A percentile compares a stretch with the other conserved stretches of the same genome.
Evolutionary conservation across 345 rosid genomes (phyloP).

Genomic region (Raphanus sativus): DNA sequence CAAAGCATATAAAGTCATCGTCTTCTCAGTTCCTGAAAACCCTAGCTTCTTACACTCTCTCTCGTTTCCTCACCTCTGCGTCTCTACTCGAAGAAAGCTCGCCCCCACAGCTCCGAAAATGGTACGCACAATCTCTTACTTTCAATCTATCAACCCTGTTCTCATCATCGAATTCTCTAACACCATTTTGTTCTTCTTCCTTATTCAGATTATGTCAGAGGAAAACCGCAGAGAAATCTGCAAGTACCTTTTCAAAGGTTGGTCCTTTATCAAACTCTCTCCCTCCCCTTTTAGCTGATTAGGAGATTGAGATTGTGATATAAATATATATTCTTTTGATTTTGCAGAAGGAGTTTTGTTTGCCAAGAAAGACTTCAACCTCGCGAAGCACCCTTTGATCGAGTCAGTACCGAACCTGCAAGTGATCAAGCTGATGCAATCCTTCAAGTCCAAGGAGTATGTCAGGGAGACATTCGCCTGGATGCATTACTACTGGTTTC

Average conservation of each 20-base stretch:
- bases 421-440: not conserved
- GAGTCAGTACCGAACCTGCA: not conserved
- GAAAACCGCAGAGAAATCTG: not conserved
- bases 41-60: constrained; percentile 15
- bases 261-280: not conserved
- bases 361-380: not conserved
- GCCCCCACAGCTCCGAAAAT: constrained; percentile 14
- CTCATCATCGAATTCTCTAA: not conserved
- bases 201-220: constrained; percentile 25
- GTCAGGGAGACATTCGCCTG: not conserved
- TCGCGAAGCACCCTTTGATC: not conserved
- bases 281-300: not conserved
- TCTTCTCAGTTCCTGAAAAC: not conserved
- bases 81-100: constrained; percentile 23
- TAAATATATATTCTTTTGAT: no score
- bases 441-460: not conserved
- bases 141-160: not conserved
- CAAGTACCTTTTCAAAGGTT: not conserved
- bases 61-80: not conserved
- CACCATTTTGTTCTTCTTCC: not conserved
- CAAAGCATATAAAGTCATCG: constrained; percentile 3
- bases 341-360: not conserved
- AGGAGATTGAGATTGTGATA: not conserved
- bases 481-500: not conserved
- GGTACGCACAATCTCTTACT: not conserved